A percentile compares a stretch with the other conserved stretches of the same genome.
phyloP scores from a whole-genome alignment of 1,284 basidiomycete genomes.

The Stygiomarasmius scandens region DNA sequence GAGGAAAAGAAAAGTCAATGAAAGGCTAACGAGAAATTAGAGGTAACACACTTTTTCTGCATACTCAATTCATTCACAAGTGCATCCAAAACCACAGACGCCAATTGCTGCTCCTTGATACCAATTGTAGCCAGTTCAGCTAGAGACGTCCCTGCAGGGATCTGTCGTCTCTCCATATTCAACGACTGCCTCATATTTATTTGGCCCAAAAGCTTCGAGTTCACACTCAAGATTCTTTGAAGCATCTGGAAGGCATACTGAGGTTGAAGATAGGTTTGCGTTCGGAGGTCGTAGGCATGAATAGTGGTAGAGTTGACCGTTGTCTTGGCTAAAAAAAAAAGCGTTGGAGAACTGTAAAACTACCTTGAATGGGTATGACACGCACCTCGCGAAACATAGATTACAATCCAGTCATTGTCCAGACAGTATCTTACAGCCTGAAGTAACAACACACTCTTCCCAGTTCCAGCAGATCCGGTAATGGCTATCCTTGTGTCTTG shows the following conservation, averaged over 20 bases:
- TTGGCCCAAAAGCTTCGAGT: conserved; percentile 42
- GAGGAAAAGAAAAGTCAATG: conserved; percentile 15
- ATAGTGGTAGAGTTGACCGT: conserved; percentile 76
- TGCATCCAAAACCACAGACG: conserved; percentile 66
- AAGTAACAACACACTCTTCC: conserved; percentile 83
- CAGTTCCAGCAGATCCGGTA: conserved; percentile 80
- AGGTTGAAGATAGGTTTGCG: conserved; percentile 82
- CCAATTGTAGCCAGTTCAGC: conserved; percentile 64
- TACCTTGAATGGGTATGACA: too few species aligned
- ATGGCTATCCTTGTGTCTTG: conserved; percentile 56
- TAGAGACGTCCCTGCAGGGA: conserved; percentile 55
- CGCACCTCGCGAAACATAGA: conserved; percentile 86
- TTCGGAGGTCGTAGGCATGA: conserved; percentile 76
- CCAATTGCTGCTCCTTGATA: conserved; percentile 53
- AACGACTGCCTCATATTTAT: conserved; percentile 45
- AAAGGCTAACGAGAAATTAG: background rate
- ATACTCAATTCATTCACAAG: conserved; percentile 66
- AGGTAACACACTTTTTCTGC: conserved; percentile 63
- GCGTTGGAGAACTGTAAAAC: conserved; percentile 1
- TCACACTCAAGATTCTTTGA: conserved; percentile 59
- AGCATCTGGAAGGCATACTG: conserved; percentile 62
- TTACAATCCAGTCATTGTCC: conserved; percentile 78
- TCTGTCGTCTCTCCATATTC: conserved; percentile 47
- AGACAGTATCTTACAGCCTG: conserved; percentile 80
- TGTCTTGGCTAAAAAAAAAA: conserved; percentile 47